A percentile compares a stretch with the other conserved stretches of the same genome.
These are phyloP conservation scores for Solanum pinnatisectum DNA, from an alignment of 257 asterid species.

Conservation along the genomic window DNA sequence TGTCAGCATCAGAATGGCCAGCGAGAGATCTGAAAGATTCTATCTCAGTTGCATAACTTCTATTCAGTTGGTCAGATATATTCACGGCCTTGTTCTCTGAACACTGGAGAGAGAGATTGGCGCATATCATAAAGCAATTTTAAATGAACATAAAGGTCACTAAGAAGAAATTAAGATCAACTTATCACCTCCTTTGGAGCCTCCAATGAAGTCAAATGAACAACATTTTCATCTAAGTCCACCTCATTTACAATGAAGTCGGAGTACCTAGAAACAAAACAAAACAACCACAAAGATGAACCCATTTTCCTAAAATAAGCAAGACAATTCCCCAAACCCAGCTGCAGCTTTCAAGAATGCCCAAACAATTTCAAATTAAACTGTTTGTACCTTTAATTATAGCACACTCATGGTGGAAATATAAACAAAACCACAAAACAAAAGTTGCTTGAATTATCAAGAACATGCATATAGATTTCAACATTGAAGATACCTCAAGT, in stretches of 20 bases:
- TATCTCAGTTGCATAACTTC: conserved; percentile 50
- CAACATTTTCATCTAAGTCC: conserved; percentile 72
- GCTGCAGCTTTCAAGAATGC: not conserved
- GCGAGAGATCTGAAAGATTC: conserved; percentile 69
- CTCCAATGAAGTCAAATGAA: conserved; percentile 64
- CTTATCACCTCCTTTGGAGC: conserved; percentile 58
- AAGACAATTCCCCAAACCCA: not conserved
- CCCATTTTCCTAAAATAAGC: not conserved
- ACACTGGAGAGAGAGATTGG: conserved; percentile 28
- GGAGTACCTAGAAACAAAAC: conserved; percentile 52
- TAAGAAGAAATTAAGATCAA: not conserved
- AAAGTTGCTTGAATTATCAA: not conserved
- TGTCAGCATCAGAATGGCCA: conserved; percentile 61
- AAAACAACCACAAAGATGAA: not conserved
- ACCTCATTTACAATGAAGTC: conserved; percentile 97
- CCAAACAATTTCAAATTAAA: not conserved
- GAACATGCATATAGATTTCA: not conserved
- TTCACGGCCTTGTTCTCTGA: conserved; percentile 43
- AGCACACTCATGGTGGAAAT: not conserved
- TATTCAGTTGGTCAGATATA: conserved; percentile 33
- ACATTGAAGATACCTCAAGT: not conserved
- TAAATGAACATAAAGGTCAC: not conserved
- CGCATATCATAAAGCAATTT: not conserved
- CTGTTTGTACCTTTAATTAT: not conserved
- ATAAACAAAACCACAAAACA: not conserved